Evolutionary conservation across 75 land plant genomes (phyloP), one percentile per base, ranked within the genome.

Genomic region (Gnetum montanum): DNA sequence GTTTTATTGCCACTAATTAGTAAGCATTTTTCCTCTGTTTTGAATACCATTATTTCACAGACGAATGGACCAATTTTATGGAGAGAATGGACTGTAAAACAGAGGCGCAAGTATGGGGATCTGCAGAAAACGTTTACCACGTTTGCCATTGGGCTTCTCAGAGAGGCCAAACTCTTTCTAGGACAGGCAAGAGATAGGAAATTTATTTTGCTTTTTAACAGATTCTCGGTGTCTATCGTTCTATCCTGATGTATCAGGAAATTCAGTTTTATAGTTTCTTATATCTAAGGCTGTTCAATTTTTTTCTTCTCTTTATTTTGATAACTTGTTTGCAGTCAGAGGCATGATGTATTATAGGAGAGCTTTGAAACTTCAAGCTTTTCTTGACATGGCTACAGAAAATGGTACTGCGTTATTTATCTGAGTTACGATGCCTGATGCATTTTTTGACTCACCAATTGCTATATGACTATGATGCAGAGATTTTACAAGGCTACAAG

Each of bases 341-440:
- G 99, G 99, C n/a, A 94, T 94, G 98, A 94, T 94, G 98, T 94
- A 94, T 60, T 89, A 94, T 61, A 31, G 91, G 49, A 68, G 85
- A 53, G 96, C 99, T 15, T 31, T 95, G 48, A 84, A 81, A 71
- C 81, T 95, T 55, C 99, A 90, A 58, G 88, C 92, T 40, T 95
- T 86, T 67, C 77, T 95, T 60, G 99, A 95, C 72, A 83, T 86
- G 84, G 97, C 97, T 41, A 44, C 68, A 4, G 93, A 87, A 28
- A 54, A 38, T 27, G 96, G 96, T 86, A 72, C 4, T n/a, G n/a
- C n/a, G 29, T 36, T 4, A 5, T 16, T 28, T 15, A 10, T 2
- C 36, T 57, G 20, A n/a, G 36, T 24, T 8, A 33, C 4, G n/a
- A n/a, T n/a, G n/a, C n/a, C n/a, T n/a, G n/a, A n/a, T n/a, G n/a